Base-by-base conservation (phyloP, 2,329 filamentous ascomycete species). In the Fusarium redolens region DNA sequence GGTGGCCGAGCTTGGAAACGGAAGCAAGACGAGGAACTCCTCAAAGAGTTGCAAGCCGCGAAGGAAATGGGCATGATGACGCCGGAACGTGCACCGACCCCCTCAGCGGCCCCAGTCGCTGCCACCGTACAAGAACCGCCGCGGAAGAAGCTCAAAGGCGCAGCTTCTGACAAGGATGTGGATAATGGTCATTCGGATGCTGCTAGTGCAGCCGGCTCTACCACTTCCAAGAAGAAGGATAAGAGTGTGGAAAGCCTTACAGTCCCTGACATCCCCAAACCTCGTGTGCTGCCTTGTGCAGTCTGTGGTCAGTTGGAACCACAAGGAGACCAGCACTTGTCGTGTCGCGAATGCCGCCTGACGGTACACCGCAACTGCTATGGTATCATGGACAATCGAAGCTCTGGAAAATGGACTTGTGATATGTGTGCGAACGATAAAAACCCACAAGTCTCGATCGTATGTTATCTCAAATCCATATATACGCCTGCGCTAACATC, bases 381-480 rank as follows among this genome's bases (percentile, higher is more conserved):
- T 79, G 96, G 96, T n/a, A 87, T 98, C 37, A 74, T 89, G 43
- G 90, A 92, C 50, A 90, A 92, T 63, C 90, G 93, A 45, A 88
- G 87, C 60, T 88, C 90, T 37, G 89, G 87, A 48, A 97, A 97
- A 82, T 99, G 96, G 96, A 90, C 92, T 44, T 99, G 96, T 81
- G 96, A 98, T 82, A 97, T 95, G 89, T 99, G 96, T 82, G 87
- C 91, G 41, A 99, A 99, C 79, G 96, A 99, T 80, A 94, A 95
- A 80, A 96, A 92, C 77, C 95, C 96, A 9, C 91, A 94, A 74
- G 92, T 97, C 48, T 98, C 96, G n/a, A 96, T 97, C 65, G 92
- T 93, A 86, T 87, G 91, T 86, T 65, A 33, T 20, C 11, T 5
- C 18, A 25, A 31, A 20, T 25, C 11, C 25, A 28, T 47, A 11